Base-by-base conservation (phyloP, 805 yeast genomes). In the Saturnispora halmiae region DNA sequence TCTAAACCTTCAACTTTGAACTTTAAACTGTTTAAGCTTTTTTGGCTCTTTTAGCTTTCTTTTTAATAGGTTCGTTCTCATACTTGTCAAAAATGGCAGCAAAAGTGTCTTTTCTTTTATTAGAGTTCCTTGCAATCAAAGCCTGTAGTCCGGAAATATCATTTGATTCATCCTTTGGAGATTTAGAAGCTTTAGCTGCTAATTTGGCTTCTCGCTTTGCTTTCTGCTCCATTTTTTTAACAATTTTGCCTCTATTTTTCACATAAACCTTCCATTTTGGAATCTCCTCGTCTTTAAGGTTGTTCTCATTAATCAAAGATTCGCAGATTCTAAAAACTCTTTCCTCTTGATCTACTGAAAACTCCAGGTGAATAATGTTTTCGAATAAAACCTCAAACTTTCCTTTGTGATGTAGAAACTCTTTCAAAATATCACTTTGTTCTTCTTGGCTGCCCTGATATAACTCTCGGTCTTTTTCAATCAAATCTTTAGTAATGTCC, bases 351-450 rank as follows among this genome's bases (percentile, higher is more conserved):
- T 55, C 64, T 28, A 66, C 70, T 29, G 62, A 62, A 33, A 79
- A 68, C 46, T 81, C 87, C 39, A 82, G 67, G 59, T 87, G 95
- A 8, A 92, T 82, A 3, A 87, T 79, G 26, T 69, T 66, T 55
- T 85, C 94, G 53, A 86, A 82, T 5, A 86, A 62, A 38, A 66
- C 65, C 34, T 79, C 64, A 51, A 86, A 73, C 51, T 83, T 84
- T 4, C 95, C 95, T 18, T 51, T 41, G 35, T 42, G 45, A 11
- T 74, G 69, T 34, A 69, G 67, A 49, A 66, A 73, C 7, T 65
- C 58, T 62, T 80, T 80, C 32, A 75, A 43, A n/a, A 87, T 68
- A 53, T 87, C 95, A 4, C 62, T 63, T 34, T 52, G 55, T 48
- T 79, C 87, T 48, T 78, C 83, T 4, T 51, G 52, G n/a, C 78